Percentiles rank a stretch among this genome's conserved stretches.
phyloP scores from a whole-genome alignment of 2,329 filamentous ascomycete genomes.

The Rosellinia necatrix region DNA sequence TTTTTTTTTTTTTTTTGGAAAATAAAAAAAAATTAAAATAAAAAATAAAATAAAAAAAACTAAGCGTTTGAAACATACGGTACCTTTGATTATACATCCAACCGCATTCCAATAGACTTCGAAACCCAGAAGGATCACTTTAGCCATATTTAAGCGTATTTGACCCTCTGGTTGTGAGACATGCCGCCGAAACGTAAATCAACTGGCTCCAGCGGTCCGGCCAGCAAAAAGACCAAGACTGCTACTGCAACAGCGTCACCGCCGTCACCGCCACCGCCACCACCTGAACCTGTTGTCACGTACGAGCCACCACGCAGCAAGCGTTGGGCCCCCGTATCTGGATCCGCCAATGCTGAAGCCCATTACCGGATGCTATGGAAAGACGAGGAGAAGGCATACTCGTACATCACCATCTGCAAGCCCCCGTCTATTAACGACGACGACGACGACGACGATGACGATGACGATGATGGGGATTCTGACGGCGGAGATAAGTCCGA shows the following conservation, averaged over 20 bases:
- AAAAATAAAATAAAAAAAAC: no score
- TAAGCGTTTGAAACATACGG: no score
- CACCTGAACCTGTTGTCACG: not conserved
- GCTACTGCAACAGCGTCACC: slow-evolving; percentile 14
- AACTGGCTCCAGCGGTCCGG: slow-evolving; percentile 12
- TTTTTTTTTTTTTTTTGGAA: no score
- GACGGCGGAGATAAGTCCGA: slow-evolving; percentile 4
- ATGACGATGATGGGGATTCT: slow-evolving; percentile 20
- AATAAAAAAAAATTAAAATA: no score
- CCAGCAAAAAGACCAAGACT: slow-evolving; percentile 31
- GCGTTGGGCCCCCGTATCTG: slow-evolving; percentile 43
- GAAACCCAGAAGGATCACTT: no score
- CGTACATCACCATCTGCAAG: slow-evolving; percentile 39
- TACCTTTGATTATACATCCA: no score
- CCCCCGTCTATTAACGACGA: slow-evolving; percentile 17
- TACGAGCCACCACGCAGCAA: slow-evolving; percentile 30
- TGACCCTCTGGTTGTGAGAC: not conserved
- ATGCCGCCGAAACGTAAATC: slow-evolving; percentile 35
- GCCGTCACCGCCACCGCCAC: no score
- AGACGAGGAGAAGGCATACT: slow-evolving; percentile 36
- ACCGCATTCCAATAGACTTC: no score
- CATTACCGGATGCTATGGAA: slow-evolving; percentile 36
- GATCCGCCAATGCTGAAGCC: slow-evolving; percentile 42
- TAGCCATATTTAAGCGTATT: not conserved
- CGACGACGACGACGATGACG: slow-evolving; percentile 8